phyloP scores from a whole-genome alignment of 2,329 filamentous ascomycete species.

The Exophiala viscosa region DNA sequence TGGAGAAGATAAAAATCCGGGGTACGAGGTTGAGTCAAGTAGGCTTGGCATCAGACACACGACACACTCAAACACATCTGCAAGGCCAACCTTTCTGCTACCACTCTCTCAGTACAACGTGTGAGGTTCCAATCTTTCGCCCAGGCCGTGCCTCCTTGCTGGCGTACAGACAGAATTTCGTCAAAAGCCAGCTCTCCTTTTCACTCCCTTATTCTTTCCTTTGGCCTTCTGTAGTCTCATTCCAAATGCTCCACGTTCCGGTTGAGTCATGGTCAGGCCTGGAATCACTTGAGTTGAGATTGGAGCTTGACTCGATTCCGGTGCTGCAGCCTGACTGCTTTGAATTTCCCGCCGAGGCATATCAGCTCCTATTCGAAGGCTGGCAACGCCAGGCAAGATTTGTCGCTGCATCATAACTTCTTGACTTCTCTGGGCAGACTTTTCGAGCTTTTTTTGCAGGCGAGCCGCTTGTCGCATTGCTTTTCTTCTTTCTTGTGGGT shows the following conservation, averaged over 20 bases:
- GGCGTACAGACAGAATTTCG: no score
- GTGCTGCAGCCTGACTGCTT: conserved; percentile 18
- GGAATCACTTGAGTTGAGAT: conserved; percentile 8
- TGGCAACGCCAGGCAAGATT: conserved; percentile 15
- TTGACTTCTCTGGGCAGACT: conserved; percentile 10
- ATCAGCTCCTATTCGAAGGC: not conserved
- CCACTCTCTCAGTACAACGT: no score
- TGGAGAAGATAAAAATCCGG: conserved; percentile 25
- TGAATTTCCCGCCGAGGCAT: conserved; percentile 18
- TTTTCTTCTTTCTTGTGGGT: conserved; percentile 16
- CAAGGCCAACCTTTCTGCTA: no score
- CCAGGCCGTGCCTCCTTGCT: no score
- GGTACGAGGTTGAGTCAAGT: conserved; percentile 14
- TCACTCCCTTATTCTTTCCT: conserved; percentile 13
- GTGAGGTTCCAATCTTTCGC: no score
- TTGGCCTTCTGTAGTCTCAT: conserved; percentile 12
- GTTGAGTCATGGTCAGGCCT: conserved; percentile 23
- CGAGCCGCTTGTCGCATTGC: conserved; percentile 12
- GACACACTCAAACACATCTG: not conserved
- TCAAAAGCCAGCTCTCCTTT: conserved; percentile 23
- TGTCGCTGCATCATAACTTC: conserved; percentile 10
- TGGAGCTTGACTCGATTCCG: conserved; percentile 10
- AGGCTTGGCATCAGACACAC: not conserved
- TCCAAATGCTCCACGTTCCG: conserved; percentile 24
- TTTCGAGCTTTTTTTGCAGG: conserved; percentile 15